phyloP scores from a whole-genome alignment of 2,329 filamentous ascomycete genomes.

The Cladosporium sp. region DNA sequence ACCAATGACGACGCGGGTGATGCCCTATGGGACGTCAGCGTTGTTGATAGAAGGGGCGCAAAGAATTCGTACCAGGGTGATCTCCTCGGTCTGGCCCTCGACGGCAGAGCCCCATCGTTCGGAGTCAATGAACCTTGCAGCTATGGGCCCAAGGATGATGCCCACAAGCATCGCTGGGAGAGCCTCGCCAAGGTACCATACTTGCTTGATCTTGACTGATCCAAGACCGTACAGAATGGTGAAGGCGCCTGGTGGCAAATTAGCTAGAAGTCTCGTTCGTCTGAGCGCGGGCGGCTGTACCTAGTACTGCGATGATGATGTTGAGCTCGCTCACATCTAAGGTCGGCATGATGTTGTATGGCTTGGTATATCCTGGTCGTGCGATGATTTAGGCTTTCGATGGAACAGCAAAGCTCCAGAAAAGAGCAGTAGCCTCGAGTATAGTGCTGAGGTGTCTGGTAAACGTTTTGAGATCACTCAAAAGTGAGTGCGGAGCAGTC shows the following conservation, averaged over 20 bases:
- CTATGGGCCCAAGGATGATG: constrained; percentile 68
- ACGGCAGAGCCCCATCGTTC: constrained; percentile 62
- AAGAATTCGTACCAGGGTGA: constrained; percentile 53
- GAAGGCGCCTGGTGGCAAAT: constrained; percentile 56
- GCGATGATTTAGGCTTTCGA: not conserved
- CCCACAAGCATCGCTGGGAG: constrained; percentile 78
- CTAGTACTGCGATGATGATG: constrained; percentile 69
- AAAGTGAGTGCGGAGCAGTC: not conserved
- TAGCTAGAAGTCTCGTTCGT: not conserved
- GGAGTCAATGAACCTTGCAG: constrained; percentile 65
- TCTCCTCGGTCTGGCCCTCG: constrained; percentile 56
- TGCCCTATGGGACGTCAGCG: constrained; percentile 44
- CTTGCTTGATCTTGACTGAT: constrained; percentile 80
- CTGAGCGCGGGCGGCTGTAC: not conserved
- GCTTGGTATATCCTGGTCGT: not conserved
- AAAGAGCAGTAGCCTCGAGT: not conserved
- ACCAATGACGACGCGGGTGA: constrained; percentile 76
- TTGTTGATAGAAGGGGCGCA: not conserved
- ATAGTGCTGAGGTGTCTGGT: not conserved
- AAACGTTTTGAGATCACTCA: not conserved
- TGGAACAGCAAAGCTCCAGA: not conserved
- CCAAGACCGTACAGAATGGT: constrained; percentile 79
- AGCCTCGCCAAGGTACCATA: constrained; percentile 81
- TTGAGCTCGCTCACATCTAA: constrained; percentile 71
- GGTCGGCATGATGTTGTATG: constrained; percentile 45